phyloP scores from a whole-genome alignment of 441 rosid species.

The Adansonia grandidieri region DNA sequence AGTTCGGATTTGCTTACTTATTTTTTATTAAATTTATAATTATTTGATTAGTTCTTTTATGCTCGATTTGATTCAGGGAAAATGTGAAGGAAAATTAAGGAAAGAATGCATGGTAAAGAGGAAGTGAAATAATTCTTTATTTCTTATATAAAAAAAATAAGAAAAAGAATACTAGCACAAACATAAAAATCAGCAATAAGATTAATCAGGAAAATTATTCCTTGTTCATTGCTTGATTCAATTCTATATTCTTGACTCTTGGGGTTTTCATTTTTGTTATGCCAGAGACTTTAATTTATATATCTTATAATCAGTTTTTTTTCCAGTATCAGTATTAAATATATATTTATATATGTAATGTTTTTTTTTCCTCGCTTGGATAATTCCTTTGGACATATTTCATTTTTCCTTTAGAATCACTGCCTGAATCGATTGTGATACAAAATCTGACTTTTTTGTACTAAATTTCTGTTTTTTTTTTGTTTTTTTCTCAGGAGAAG shows the following conservation, averaged over 20 bases:
- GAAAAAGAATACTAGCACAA: background rate
- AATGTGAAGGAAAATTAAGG: background rate
- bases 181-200: background rate
- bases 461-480: background rate
- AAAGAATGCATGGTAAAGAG: background rate
- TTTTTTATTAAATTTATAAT: background rate
- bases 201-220: conserved; percentile 1
- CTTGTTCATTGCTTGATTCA: background rate
- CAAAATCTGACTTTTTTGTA: background rate
- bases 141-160: background rate
- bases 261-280: background rate
- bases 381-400: background rate
- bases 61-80: background rate
- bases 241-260: background rate
- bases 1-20: background rate
- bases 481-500: conserved; percentile 37
- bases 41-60: background rate
- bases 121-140: too few relatives aligned
- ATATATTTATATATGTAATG: background rate
- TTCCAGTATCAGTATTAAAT: background rate
- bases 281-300: background rate
- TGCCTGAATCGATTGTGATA: background rate
- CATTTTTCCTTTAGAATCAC: background rate
- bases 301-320: background rate
- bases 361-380: background rate